Conservation (phyloP, 257 asterid genomes). For the Forsythia viridissima region DNA sequence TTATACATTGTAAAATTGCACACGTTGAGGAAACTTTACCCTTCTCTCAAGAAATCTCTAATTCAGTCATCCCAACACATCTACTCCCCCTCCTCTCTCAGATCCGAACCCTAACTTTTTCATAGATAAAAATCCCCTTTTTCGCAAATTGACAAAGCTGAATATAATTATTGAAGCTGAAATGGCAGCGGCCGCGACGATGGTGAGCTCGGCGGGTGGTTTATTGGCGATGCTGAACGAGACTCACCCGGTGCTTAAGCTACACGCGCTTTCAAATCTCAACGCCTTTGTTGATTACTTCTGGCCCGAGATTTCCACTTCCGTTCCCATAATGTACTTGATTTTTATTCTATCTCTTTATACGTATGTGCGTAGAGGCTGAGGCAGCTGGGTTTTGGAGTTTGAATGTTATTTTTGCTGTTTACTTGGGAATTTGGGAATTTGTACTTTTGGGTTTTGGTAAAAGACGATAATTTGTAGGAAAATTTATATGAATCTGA, state of each 20-base stretch:
- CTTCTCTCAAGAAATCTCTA: constrained; percentile 21
- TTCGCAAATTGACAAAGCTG: neutral
- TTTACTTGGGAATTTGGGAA: neutral
- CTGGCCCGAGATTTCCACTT: constrained; percentile 96
- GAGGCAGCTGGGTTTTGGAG: constrained; percentile 2
- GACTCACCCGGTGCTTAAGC: constrained; percentile 68
- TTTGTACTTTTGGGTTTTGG: neutral
- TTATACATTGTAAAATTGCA: neutral
- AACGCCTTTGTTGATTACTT: constrained; percentile 73
- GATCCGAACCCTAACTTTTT: constrained; percentile 23
- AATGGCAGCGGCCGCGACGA: constrained; percentile 66
- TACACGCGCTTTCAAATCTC: constrained; percentile 84
- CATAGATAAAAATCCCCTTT: neutral
- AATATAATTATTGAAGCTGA: neutral
- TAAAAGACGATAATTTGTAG: neutral
- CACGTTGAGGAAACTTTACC: neutral
- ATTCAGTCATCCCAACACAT: constrained; percentile 2
- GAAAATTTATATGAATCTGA: neutral
- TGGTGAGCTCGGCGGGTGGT: constrained; percentile 91
- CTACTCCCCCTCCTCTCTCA: neutral
- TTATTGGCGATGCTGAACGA: constrained; percentile 93
- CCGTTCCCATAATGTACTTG: constrained; percentile 70
- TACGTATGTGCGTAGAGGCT: neutral
- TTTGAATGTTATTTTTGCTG: neutral
- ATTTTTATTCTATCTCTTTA: neutral